Base-by-base conservation (phyloP, 169 alveolate genomes). In the Cystoisospora suis region DNA sequence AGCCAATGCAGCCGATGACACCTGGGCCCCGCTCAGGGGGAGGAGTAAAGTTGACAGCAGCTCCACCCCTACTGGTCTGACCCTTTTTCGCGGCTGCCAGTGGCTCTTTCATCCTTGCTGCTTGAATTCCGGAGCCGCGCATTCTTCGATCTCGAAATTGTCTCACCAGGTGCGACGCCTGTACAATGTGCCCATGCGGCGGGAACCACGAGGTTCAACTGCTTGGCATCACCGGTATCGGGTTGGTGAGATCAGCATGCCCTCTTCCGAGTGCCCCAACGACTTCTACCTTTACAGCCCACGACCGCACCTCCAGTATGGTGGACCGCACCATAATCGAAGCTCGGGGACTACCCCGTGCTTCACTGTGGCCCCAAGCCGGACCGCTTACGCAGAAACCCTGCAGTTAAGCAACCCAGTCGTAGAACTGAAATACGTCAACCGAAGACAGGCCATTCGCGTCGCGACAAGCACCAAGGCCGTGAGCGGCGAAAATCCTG, bases 121-220 rank as follows among this genome's bases (percentile, higher is more conserved):
- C n/a, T n/a, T n/a, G n/a, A n/a, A n/a, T n/a, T n/a, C n/a, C n/a
- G n/a, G n/a, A n/a, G n/a, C n/a, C n/a, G n/a, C n/a, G n/a, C n/a
- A n/a, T n/a, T n/a, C n/a, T n/a, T n/a, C n/a, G n/a, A n/a, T n/a
- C n/a, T n/a, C n/a, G n/a, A n/a, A n/a, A n/a, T n/a, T n/a, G n/a
- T 32, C 44, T 29, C 75, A 17, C 49, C 87, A 87, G 91, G 91
- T 87, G 45, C 91, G 91, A 32, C 77, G 91, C 65, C 80, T 87
- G 59, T 87, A 70, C 87, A 87, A 87, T 49, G 91, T 87, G 12
- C 91, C 91, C 45, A 75, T 45, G 65, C 86, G 91, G 47, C 87
- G 59, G 65, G 77, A 69, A 45, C 87, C 91, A 0, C 75, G 79
- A 1, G 42, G 34, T 20, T 65, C 40, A 0, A 34, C 3, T 20